Evolutionary conservation across 2,329 filamentous ascomycete genomes (phyloP).

Genomic region (Exophiala spinifera): DNA sequence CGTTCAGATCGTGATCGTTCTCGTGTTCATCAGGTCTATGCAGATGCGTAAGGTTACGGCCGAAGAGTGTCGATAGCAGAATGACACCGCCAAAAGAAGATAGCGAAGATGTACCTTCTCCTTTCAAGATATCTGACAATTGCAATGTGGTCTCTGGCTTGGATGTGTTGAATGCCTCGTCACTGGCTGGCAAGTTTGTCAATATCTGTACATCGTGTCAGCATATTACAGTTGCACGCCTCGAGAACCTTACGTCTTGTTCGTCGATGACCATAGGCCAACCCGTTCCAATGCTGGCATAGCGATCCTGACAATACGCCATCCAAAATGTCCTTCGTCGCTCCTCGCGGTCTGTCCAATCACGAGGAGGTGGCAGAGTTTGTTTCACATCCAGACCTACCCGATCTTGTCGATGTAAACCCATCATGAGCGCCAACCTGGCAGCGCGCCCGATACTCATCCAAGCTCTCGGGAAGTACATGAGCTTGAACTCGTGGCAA

Average conservation of each 20-base stretch:
- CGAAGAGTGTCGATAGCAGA: slow-evolving; percentile 84
- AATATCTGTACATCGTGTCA: slow-evolving; percentile 55
- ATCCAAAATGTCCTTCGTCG: slow-evolving; percentile 92
- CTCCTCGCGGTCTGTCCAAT: slow-evolving; percentile 94
- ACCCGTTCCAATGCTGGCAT: slow-evolving; percentile 91
- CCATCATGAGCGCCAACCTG: slow-evolving; percentile 87
- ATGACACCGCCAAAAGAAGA: slow-evolving; percentile 77
- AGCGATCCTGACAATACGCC: slow-evolving; percentile 84
- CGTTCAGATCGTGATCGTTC: slow-evolving; percentile 81
- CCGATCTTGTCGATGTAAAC: slow-evolving; percentile 82
- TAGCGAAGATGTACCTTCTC: slow-evolving; percentile 69
- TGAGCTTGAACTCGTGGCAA: slow-evolving; percentile 92
- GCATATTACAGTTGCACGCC: slow-evolving; percentile 9
- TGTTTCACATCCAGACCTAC: slow-evolving; percentile 85
- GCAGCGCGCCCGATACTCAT: slow-evolving; percentile 79
- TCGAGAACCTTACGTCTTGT: slow-evolving; percentile 58
- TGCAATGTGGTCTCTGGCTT: slow-evolving; percentile 69
- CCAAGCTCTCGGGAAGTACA: slow-evolving; percentile 96
- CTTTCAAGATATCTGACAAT: slow-evolving; percentile 58
- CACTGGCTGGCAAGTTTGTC: slow-evolving; percentile 78
- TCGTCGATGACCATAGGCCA: slow-evolving; percentile 97
- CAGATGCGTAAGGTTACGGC: slow-evolving; percentile 84
- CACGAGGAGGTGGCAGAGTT: slow-evolving; percentile 76
- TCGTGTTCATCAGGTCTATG: slow-evolving; percentile 82
- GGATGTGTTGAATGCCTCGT: slow-evolving; percentile 80